These are phyloP conservation scores for Nakaseomyces delphensis DNA, from an alignment of 1,139 yeast genomes.

Conservation along the genomic window DNA sequence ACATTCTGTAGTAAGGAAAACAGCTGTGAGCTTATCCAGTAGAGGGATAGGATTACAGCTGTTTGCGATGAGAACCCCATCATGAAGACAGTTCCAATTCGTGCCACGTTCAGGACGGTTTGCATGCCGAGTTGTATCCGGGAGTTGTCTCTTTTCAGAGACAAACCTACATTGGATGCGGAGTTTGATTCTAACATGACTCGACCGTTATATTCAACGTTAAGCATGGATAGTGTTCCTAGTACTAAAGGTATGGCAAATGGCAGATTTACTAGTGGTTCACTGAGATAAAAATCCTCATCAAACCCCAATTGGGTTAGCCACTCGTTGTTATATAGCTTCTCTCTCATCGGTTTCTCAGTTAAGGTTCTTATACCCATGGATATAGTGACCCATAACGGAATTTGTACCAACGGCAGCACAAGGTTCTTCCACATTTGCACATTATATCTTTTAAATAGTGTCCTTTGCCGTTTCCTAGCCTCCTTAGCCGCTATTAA, in stretches of 20 bases:
- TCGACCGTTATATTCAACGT: constrained; percentile 68
- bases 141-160: constrained; percentile 21
- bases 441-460: constrained; percentile 58
- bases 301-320: background rate
- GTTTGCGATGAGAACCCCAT: constrained; percentile 84
- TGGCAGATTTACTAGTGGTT: constrained; percentile 25
- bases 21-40: constrained; percentile 79
- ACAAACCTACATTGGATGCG: constrained; percentile 29
- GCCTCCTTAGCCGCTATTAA: constrained; percentile 70
- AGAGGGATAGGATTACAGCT: constrained; percentile 67
- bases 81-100: constrained; percentile 68
- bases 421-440: constrained; percentile 74
- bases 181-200: constrained; percentile 37
- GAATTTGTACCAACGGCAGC: constrained; percentile 73
- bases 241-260: constrained; percentile 54
- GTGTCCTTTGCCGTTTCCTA: constrained; percentile 57
- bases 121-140: constrained; percentile 31
- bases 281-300: constrained; percentile 32
- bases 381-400: constrained; percentile 79
- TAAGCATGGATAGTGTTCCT: constrained; percentile 63
- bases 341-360: constrained; percentile 30
- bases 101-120: constrained; percentile 49
- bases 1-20: constrained; percentile 71
- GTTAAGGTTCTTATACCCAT: constrained; percentile 66
- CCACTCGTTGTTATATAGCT: constrained; percentile 7